Conservation (phyloP, 2,329 filamentous ascomycete genomes). For the Pleurostoma richardsiae region DNA sequence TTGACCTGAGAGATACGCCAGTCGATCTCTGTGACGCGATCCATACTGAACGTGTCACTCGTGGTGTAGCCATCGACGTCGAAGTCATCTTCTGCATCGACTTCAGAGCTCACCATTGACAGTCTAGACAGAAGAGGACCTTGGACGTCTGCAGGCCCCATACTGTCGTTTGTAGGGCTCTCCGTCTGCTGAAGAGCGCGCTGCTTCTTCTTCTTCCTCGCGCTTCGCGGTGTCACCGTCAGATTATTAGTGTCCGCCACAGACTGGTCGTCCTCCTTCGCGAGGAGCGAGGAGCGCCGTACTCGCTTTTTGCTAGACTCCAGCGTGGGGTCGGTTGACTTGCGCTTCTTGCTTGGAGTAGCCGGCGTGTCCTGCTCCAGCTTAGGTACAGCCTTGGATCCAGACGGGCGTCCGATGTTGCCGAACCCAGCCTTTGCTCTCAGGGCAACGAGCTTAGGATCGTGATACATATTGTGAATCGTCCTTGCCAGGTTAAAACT, state of each 20-base stretch:
- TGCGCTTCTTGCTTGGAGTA: conserved; percentile 7
- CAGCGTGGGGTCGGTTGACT: conserved; percentile 5
- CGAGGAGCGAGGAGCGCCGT: conserved; percentile 7
- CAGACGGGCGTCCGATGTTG: conserved; percentile 52
- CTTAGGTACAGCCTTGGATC: conserved; percentile 30
- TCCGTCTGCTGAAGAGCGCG: neutral
- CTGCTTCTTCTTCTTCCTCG: conserved; percentile 2
- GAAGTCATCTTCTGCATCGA: conserved; percentile 25
- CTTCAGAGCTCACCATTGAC: neutral
- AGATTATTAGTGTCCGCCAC: neutral
- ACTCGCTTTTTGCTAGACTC: conserved; percentile 16
- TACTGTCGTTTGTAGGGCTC: no score
- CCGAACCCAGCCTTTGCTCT: conserved; percentile 49
- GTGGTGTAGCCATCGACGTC: conserved; percentile 43
- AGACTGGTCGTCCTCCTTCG: neutral
- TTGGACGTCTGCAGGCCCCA: neutral
- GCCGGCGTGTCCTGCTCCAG: conserved; percentile 17
- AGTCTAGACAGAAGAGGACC: neutral
- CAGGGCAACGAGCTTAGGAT: conserved; percentile 43
- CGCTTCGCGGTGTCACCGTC: neutral
- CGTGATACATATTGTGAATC: conserved; percentile 51
- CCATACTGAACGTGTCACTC: conserved; percentile 43
- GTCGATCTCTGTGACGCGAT: conserved; percentile 38
- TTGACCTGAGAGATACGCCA: conserved; percentile 50
- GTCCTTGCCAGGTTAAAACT: conserved; percentile 46